Evolutionary conservation across 2,329 filamentous ascomycete genomes (phyloP).

Genomic region (Colletotrichum truncatum): DNA sequence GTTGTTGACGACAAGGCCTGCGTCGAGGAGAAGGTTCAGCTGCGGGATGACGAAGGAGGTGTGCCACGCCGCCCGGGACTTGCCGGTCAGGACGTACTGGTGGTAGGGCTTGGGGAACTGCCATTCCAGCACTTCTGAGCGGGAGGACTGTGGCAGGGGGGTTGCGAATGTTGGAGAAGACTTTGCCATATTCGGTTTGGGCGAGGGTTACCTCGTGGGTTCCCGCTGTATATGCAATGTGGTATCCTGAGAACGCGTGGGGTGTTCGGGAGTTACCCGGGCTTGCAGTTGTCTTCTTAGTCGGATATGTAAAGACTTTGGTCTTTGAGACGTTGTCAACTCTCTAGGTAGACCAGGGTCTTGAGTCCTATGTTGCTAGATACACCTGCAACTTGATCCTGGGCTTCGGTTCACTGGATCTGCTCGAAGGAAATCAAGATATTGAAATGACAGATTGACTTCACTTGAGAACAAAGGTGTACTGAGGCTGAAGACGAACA

Average conservation of each 20-base stretch:
- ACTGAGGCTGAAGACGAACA: not conserved
- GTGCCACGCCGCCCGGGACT: constrained; percentile 60
- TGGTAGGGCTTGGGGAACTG: constrained; percentile 52
- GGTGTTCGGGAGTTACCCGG: not conserved
- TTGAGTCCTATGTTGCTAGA: too few relatives aligned
- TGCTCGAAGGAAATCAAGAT: not conserved
- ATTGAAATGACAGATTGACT: not conserved
- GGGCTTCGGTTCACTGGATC: not conserved
- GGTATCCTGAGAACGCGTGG: too few relatives aligned
- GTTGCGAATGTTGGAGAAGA: constrained; percentile 45
- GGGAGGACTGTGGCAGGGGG: constrained; percentile 52
- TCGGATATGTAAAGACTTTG: not conserved
- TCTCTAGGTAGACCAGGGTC: too few relatives aligned
- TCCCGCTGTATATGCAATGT: not conserved
- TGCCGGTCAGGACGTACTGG: constrained; percentile 53
- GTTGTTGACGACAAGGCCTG: constrained; percentile 56
- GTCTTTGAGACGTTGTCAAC: not conserved
- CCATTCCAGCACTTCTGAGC: constrained; percentile 56
- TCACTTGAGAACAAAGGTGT: not conserved
- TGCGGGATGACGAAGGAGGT: constrained; percentile 60
- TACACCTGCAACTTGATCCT: too few relatives aligned
- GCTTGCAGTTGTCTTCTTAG: not conserved
- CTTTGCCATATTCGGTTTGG: not conserved
- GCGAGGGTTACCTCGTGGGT: not conserved
- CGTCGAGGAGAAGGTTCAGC: constrained; percentile 59